Conservation (phyloP, 192 early-diverging fungal species). For the Mortierella hygrophila region DNA sequence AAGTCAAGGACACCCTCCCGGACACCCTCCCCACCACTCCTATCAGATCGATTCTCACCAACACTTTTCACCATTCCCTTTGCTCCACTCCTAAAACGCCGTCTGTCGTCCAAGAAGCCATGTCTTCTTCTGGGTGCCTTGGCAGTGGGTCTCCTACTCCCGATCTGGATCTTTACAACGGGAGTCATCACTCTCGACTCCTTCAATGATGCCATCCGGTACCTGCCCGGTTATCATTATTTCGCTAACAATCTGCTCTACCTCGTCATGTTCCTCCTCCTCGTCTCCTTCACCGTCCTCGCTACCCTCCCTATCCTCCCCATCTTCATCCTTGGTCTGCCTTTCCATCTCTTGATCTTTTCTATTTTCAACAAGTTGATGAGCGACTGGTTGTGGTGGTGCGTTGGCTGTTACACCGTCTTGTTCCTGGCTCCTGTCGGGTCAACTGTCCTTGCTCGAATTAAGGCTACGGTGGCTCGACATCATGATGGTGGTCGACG, state of each 20-base stretch:
- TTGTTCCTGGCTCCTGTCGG: conserved; percentile 25
- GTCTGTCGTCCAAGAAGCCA: conserved; percentile 19
- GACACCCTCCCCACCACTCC: conserved; percentile 29
- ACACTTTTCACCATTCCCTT: background rate
- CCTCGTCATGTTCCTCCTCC: conserved; percentile 54
- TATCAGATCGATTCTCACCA: conserved; percentile 6
- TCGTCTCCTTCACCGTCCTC: conserved; percentile 38
- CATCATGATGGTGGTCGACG: background rate
- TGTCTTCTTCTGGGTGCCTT: conserved; percentile 13
- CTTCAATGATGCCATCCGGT: conserved; percentile 49
- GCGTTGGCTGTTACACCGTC: conserved; percentile 27
- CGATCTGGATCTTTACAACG: conserved; percentile 43
- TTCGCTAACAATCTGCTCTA: conserved; percentile 57
- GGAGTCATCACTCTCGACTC: conserved; percentile 45
- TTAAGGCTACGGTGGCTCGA: background rate
- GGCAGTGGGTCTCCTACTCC: conserved; percentile 20
- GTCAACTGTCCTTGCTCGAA: conserved; percentile 8
- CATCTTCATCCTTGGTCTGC: conserved; percentile 31
- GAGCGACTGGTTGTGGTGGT: conserved; percentile 44
- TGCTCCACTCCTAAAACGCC: conserved; percentile 3
- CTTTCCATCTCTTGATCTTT: conserved; percentile 54
- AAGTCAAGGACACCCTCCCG: conserved; percentile 34
- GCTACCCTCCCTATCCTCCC: conserved; percentile 30
- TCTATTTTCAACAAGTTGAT: conserved; percentile 50
- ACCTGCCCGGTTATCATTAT: conserved; percentile 37